Conservation (phyloP, 768 basidiomycete species). For the Coprinopsis strossmayeri region DNA sequence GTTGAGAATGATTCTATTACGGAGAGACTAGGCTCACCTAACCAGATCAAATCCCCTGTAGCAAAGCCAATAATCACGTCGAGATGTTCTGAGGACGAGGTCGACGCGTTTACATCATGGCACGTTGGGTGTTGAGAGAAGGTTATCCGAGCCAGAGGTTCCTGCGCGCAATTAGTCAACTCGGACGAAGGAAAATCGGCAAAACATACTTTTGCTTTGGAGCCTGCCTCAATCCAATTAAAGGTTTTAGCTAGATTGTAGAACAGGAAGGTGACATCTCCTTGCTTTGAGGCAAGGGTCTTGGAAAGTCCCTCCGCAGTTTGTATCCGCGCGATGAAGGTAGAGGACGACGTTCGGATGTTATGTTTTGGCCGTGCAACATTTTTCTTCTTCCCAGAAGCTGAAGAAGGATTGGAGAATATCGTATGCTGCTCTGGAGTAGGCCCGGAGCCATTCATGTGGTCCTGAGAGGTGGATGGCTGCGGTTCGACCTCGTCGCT, state of each 20-base stretch:
- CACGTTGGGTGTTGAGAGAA: slow-evolving; percentile 89
- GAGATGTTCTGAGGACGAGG: slow-evolving; percentile 70
- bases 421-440: slow-evolving; percentile 52
- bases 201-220: slow-evolving; percentile 66
- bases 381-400: slow-evolving; percentile 54
- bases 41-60: slow-evolving; percentile 95
- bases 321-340: slow-evolving; percentile 86
- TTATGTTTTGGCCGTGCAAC: slow-evolving; percentile 80
- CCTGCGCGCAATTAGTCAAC: slow-evolving; percentile 45
- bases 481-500: slow-evolving; percentile 36
- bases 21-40: slow-evolving; percentile 47
- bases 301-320: slow-evolving; percentile 71
- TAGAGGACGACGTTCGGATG: slow-evolving; percentile 84
- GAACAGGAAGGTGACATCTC: slow-evolving; percentile 82
- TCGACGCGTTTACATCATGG: slow-evolving; percentile 78
- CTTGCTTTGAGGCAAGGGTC: slow-evolving; percentile 67
- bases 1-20: slow-evolving; percentile 6
- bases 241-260: slow-evolving; percentile 84
- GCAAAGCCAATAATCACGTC: slow-evolving; percentile 90
- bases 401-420: slow-evolving; percentile 44
- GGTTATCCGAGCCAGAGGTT: slow-evolving; percentile 77
- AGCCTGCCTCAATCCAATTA: slow-evolving; percentile 82
- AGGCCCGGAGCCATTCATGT: slow-evolving; percentile 25
- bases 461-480: slow-evolving; percentile 34
- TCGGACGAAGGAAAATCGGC: neutral